phyloP scores from a whole-genome alignment of 768 basidiomycete species.

The Fomitopsis pulvina region DNA sequence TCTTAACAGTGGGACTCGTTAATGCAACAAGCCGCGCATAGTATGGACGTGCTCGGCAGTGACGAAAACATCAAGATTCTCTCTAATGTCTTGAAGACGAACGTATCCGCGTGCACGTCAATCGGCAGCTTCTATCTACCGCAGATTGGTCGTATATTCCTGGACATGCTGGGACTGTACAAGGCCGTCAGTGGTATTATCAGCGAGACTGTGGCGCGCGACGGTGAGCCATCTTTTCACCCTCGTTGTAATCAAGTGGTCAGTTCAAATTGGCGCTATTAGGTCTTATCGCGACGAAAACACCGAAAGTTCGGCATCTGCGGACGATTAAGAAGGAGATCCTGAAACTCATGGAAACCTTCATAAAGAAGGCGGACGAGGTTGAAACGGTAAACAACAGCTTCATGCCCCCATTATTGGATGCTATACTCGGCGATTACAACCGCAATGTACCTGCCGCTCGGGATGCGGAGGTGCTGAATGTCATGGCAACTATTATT shows the following conservation, averaged over 20 bases:
- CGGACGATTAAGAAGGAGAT: constrained; percentile 99
- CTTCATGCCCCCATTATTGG: constrained; percentile 91
- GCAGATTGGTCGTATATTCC: constrained; percentile 92
- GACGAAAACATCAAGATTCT: constrained; percentile 95
- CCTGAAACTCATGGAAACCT: constrained; percentile 94
- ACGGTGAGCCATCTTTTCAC: constrained; percentile 43
- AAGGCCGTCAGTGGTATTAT: constrained; percentile 96
- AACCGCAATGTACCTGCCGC: constrained; percentile 89
- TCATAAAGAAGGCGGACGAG: constrained; percentile 96
- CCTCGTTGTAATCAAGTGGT: background rate
- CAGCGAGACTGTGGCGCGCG: constrained; percentile 82
- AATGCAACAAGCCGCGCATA: constrained; percentile 92
- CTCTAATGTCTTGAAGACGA: constrained; percentile 95
- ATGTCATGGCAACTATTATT: constrained; percentile 95
- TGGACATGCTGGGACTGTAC: constrained; percentile 98
- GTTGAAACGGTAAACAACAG: constrained; percentile 86
- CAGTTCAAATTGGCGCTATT: constrained; percentile 8
- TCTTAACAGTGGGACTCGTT: constrained; percentile 83
- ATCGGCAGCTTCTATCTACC: constrained; percentile 97
- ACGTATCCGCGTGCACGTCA: constrained; percentile 94
- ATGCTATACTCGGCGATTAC: constrained; percentile 98
- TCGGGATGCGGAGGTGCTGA: constrained; percentile 93
- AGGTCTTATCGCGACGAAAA: constrained; percentile 93
- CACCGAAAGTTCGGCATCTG: constrained; percentile 89
- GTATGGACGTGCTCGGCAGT: constrained; percentile 85